Conservation (phyloP, 352 stramenopile genomes). For the Phytophthora pseudosyringae region DNA sequence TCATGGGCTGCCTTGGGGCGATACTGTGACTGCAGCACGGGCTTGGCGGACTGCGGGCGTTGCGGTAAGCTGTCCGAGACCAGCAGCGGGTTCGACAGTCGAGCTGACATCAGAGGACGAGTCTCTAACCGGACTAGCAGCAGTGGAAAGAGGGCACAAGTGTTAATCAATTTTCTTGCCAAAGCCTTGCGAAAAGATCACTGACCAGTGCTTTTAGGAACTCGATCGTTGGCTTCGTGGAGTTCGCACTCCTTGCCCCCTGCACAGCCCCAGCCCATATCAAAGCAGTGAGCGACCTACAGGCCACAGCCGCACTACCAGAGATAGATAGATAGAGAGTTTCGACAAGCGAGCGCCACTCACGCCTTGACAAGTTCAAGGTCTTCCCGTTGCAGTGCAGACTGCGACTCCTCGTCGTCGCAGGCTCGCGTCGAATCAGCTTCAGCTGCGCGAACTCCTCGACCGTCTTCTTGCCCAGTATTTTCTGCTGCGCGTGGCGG, state of each 20-base stretch:
- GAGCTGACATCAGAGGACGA: constrained; percentile 34
- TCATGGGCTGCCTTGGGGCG: constrained; percentile 10
- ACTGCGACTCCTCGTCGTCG: constrained; percentile 38
- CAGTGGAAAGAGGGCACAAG: background rate
- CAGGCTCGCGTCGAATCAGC: constrained; percentile 47
- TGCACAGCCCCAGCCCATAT: background rate
- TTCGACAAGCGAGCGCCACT: background rate
- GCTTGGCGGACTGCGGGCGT: constrained; percentile 62
- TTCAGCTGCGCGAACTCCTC: constrained; percentile 57
- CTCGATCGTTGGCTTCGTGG: background rate
- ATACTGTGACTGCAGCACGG: constrained; percentile 36
- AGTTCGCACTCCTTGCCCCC: background rate
- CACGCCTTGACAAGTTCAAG: constrained; percentile 3
- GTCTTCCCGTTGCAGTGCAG: constrained; percentile 54
- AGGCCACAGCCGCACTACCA: background rate
- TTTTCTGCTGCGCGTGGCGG: constrained; percentile 44
- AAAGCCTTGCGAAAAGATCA: no score
- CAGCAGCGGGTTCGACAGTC: constrained; percentile 7
- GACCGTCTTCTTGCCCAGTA: constrained; percentile 57
- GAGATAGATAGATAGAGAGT: background rate
- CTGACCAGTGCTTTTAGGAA: constrained; percentile 12
- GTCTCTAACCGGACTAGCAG: constrained; percentile 22
- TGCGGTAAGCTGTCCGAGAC: constrained; percentile 14
- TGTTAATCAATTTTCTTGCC: background rate
- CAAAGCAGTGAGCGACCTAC: background rate